Conservation (phyloP, 495 filamentous ascomycete species). For the Viridothelium virens region DNA sequence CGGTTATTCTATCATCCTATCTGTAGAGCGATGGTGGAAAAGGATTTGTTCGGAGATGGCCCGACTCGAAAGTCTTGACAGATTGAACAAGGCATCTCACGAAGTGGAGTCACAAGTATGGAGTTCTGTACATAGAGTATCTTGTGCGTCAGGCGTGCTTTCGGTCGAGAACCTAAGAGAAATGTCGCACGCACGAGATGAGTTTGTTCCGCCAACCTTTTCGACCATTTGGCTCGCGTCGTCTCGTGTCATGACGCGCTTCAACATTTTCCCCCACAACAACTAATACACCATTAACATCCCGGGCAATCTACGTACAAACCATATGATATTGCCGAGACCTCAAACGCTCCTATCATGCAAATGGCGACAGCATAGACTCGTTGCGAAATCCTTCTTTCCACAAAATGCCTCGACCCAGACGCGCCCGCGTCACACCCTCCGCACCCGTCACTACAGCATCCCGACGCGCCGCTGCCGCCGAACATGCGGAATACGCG, state of each 20-base stretch:
- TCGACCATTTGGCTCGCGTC: neutral
- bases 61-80: constrained; percentile 15
- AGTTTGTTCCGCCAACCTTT: neutral
- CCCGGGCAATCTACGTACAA: neutral
- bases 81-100: neutral
- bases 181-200: neutral
- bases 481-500: neutral
- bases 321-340: neutral
- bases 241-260: neutral
- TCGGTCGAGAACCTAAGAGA: no score
- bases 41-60: constrained; percentile 57
- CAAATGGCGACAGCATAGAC: neutral
- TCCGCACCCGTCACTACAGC: neutral
- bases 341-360: neutral
- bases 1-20: constrained; percentile 94
- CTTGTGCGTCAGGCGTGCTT: no score
- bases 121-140: no score
- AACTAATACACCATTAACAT: neutral
- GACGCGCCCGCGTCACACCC: constrained; percentile 1
- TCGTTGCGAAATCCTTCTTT: neutral
- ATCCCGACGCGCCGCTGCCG: constrained; percentile 4
- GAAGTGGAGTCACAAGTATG: neutral
- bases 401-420: neutral
- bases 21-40: constrained; percentile 72
- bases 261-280: constrained; percentile 2